These are phyloP conservation scores for Auriscalpium microsporum DNA, from an alignment of 768 basidiomycete genomes.

Conservation along the genomic window DNA sequence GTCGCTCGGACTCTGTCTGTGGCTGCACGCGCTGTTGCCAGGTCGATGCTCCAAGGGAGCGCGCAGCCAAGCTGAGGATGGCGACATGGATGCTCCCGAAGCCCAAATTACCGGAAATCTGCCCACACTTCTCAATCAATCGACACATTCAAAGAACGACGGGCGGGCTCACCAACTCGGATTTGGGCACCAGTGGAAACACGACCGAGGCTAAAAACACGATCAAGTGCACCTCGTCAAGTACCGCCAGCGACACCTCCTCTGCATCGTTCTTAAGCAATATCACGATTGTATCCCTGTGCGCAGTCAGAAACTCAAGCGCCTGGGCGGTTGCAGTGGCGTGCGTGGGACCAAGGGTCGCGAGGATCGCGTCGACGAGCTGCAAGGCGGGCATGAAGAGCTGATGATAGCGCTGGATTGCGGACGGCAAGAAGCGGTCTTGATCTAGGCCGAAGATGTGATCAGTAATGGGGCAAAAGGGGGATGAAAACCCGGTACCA, in stretches of 20 bases:
- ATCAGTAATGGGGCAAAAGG: slow-evolving; percentile 2
- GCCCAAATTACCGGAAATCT: slow-evolving; percentile 60
- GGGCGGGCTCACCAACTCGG: slow-evolving; percentile 58
- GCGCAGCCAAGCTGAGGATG: slow-evolving; percentile 65
- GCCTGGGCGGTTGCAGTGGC: slow-evolving; percentile 64
- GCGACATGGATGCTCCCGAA: slow-evolving; percentile 83
- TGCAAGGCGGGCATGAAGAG: slow-evolving; percentile 82
- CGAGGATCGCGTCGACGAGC: slow-evolving; percentile 65
- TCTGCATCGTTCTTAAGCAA: slow-evolving; percentile 70
- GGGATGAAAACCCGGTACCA: slow-evolving; percentile 36
- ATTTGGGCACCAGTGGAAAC: slow-evolving; percentile 61
- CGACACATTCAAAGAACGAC: neutral
- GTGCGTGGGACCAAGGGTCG: slow-evolving; percentile 67
- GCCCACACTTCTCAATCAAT: neutral
- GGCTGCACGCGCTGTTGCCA: slow-evolving; percentile 54
- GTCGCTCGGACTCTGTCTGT: slow-evolving; percentile 56
- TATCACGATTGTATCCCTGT: slow-evolving; percentile 77
- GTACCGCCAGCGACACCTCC: slow-evolving; percentile 48
- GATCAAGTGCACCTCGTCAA: slow-evolving; percentile 77
- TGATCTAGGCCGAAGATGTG: slow-evolving; percentile 40
- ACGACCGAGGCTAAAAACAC: slow-evolving; percentile 63
- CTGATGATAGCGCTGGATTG: slow-evolving; percentile 86
- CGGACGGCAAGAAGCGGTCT: slow-evolving; percentile 81
- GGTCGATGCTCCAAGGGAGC: slow-evolving; percentile 50
- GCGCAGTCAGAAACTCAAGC: slow-evolving; percentile 71